Evolutionary conservation across 1,284 basidiomycete genomes (phyloP), one percentile per base, ranked within the genome.

Genomic region (Earliella scabrosa): DNA sequence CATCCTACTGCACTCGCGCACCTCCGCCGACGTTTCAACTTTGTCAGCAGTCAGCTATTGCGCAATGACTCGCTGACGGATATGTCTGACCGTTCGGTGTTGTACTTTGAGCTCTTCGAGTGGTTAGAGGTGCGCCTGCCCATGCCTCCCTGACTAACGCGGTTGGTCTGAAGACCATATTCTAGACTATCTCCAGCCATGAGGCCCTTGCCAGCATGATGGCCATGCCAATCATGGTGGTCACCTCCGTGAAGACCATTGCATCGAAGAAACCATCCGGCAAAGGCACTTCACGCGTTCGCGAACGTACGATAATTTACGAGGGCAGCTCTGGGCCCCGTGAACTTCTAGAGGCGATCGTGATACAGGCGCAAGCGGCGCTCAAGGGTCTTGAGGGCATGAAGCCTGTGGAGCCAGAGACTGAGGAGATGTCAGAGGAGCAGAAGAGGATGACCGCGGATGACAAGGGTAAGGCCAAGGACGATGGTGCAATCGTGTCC

Each of bases 141-240:
- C n/a, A 39, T 31, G 56, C 45, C 52, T 13, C 44, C 23, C 23
- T 46, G 43, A 36, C 29, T 40, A 34, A 39, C 20, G 21, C 46
- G 18, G 29, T 46, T 53, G 21, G 49, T 23, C 39, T 39, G 48
- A 49, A 38, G 3, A 35, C 49, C 32, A 23, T 47, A 24, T 47
- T 31, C 20, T 47, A 92, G 91, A 93, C 90, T 2, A 90, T 97
- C 38, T 93, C 93, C 8, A 88, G 87, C 64, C 93, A 97, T 62
- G 94, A 96, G 77, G 88, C 92, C 3, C 74, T 96, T 26, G 92
- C 93, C 2, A 92, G 90, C 63, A 95, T 96, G 90, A 92, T 97
- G 84, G 94, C 90, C 0, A 96, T 95, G 93, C 93, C 94, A 1
- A 93, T 93, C 68, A 96, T 96, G 93, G 85, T 90, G 3, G 81